Percentiles rank a stretch among this genome's conserved stretches.
Conservation (phyloP, 805 yeast genomes). For the Yamadazyma laniorum region DNA sequence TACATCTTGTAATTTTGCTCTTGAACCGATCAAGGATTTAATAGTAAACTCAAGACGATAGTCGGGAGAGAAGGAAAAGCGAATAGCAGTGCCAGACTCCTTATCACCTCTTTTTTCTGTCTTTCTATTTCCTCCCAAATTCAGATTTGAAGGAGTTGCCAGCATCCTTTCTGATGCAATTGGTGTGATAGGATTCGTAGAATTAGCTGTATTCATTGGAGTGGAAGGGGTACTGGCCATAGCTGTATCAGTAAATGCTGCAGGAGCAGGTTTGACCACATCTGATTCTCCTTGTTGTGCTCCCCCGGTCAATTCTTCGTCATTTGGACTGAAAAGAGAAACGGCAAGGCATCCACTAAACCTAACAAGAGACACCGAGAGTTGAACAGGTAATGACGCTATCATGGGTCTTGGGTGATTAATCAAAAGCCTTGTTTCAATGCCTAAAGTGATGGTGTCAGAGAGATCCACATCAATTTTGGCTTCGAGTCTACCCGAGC, state of each 20-base stretch:
- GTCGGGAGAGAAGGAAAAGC: slow-evolving; percentile 90
- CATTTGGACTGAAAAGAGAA: slow-evolving; percentile 53
- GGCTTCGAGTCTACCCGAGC: slow-evolving; percentile 65
- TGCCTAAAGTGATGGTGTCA: slow-evolving; percentile 82
- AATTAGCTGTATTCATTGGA: slow-evolving; percentile 13
- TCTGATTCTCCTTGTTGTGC: neutral
- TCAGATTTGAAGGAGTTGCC: neutral
- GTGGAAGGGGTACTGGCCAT: slow-evolving; percentile 8
- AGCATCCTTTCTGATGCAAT: neutral
- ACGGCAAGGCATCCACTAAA: slow-evolving; percentile 89
- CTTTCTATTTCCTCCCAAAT: neutral
- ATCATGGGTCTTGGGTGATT: slow-evolving; percentile 82
- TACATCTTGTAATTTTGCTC: slow-evolving; percentile 87
- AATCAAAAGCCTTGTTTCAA: slow-evolving; percentile 73
- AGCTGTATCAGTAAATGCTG: slow-evolving; percentile 14
- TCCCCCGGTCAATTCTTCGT: slow-evolving; percentile 13
- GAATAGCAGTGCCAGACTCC: slow-evolving; percentile 61
- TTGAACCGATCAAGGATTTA: slow-evolving; percentile 87
- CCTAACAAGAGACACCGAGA: slow-evolving; percentile 84
- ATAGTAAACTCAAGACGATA: slow-evolving; percentile 85
- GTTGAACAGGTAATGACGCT: slow-evolving; percentile 81
- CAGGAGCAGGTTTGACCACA: slow-evolving; percentile 11
- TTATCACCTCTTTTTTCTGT: slow-evolving; percentile 4
- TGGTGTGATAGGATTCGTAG: slow-evolving; percentile 4
- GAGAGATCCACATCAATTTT: slow-evolving; percentile 87